Conservation (phyloP, 2,329 filamentous ascomycete genomes). For the Mycosphaerelloides madeirae region DNA sequence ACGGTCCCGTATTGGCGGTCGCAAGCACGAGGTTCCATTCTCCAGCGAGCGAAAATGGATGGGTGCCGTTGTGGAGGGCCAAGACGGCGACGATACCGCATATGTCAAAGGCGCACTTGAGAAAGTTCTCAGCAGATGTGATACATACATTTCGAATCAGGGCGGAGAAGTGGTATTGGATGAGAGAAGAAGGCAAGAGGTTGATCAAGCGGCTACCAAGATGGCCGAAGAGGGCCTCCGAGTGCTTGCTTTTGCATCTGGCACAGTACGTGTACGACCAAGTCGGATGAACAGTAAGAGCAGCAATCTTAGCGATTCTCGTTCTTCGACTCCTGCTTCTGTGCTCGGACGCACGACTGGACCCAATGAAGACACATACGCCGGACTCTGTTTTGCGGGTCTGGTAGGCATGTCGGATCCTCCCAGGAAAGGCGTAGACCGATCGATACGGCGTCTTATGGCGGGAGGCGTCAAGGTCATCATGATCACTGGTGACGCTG, state of each 20-base stretch:
- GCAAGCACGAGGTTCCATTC: slow-evolving; percentile 83
- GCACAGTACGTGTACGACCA: slow-evolving; percentile 46
- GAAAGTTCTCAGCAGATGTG: slow-evolving; percentile 76
- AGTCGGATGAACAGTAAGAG: slow-evolving; percentile 18
- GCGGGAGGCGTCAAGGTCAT: slow-evolving; percentile 93
- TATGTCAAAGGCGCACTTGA: slow-evolving; percentile 97
- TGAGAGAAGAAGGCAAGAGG: slow-evolving; percentile 66
- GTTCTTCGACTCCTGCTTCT: slow-evolving; percentile 21
- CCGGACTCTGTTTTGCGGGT: slow-evolving; percentile 80
- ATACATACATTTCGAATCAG: slow-evolving; percentile 82
- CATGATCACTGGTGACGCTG: slow-evolving; percentile 97
- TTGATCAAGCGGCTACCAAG: slow-evolving; percentile 69
- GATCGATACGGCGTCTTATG: slow-evolving; percentile 84
- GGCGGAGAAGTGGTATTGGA: slow-evolving; percentile 85
- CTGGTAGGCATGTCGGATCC: slow-evolving; percentile 97
- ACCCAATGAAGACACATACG: slow-evolving; percentile 65
- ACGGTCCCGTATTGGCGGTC: slow-evolving; percentile 75
- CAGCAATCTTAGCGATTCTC: slow-evolving; percentile 1
- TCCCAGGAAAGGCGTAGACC: slow-evolving; percentile 81
- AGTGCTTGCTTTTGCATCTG: slow-evolving; percentile 90
- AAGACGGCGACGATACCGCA: slow-evolving; percentile 68
- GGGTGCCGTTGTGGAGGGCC: slow-evolving; percentile 74
- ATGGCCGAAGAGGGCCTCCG: slow-evolving; percentile 88
- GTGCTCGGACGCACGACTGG: slow-evolving; percentile 3
- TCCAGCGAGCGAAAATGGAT: slow-evolving; percentile 99